phyloP scores from a whole-genome alignment of 805 yeast species.

The Wickerhamomyces queroliae region DNA sequence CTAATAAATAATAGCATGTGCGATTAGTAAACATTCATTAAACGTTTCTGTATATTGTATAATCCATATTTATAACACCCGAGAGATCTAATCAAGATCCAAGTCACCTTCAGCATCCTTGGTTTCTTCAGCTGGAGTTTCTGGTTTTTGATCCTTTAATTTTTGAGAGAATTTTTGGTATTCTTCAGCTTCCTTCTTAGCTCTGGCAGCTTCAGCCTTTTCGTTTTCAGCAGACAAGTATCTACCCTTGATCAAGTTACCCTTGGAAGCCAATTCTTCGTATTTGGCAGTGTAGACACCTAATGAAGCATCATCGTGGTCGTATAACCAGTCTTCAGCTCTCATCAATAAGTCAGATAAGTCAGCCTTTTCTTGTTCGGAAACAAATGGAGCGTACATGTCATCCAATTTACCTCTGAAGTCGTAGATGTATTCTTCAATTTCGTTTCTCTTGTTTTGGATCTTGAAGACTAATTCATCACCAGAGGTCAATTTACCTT shows the following conservation, averaged over 20 bases:
- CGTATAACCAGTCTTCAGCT: conserved; percentile 98
- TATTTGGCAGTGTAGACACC: conserved; percentile 96
- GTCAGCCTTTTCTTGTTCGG: conserved; percentile 82
- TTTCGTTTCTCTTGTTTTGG: conserved; percentile 96
- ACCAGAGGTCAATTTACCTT: conserved; percentile 75
- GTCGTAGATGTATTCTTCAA: conserved; percentile 97
- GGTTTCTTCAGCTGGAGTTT: conserved; percentile 9
- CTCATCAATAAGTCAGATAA: conserved; percentile 66
- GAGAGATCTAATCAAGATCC: conserved; percentile 26
- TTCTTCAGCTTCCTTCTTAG: conserved; percentile 83
- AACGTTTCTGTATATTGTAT: neutral
- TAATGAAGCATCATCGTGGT: conserved; percentile 93
- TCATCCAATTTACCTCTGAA: conserved; percentile 96
- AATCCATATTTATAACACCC: neutral
- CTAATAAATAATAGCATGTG: too few relatives aligned
- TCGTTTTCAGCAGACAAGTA: conserved; percentile 93
- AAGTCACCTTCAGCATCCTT: conserved; percentile 35
- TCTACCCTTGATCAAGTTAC: conserved; percentile 94
- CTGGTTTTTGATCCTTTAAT: conserved; percentile 25
- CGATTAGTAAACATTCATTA: neutral
- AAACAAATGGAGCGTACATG: conserved; percentile 80
- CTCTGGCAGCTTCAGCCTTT: conserved; percentile 81
- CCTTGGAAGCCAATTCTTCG: conserved; percentile 92
- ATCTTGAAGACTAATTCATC: conserved; percentile 98
- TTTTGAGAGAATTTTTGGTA: conserved; percentile 30